Evolutionary conservation across 140 eudicot species (phyloP), one percentile per base, ranked within the genome.

Genomic region (Bidens hawaiensis): DNA sequence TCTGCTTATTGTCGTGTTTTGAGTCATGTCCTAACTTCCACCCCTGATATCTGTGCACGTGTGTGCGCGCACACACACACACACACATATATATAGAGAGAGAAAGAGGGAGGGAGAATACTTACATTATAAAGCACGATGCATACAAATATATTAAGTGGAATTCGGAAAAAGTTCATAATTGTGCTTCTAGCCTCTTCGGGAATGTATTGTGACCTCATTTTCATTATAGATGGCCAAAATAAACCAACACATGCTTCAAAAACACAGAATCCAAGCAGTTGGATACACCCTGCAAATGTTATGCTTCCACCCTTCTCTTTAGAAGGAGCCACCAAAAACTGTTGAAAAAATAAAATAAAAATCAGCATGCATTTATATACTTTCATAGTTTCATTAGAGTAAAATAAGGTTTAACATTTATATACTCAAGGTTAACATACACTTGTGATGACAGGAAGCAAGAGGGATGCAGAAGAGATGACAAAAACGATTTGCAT

Each of bases 151-250:
- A 90, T 86, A 69, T 90, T 90, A 42, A 90, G 95, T 9, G 97
- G 97, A 61, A 90, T 87, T 21, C 97, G 85, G 97, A 87, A 90
- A 78, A 90, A 90, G 82, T 90, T 90, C 97, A 90, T 86, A 62
- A 90, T 87, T 43, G 97, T 90, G 80, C 97, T 90, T 62, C 97
- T 77, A 14, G 97, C 88, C 68, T 90, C 97, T 79, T 90, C 97
- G 0, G 96, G 97, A 55, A 90, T 84, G 75, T 86, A 90, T 64
- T 90, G 97, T 26, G 97, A 90, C 75, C 97, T 87, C 97, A 90
- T 90, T 79, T 90, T 90, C 97, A 90, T 90, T 33, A 90, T 84
- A 30, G 97, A 90, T 58, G 97, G 97, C 97, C 97, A 90, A 71
- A 90, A 90, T 57, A 90, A 75, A 8, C 97, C 97, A 45, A 90